These are phyloP conservation scores for Lachnellula occidentalis DNA, from an alignment of 2,329 filamentous ascomycete genomes.

Conservation along the genomic window DNA sequence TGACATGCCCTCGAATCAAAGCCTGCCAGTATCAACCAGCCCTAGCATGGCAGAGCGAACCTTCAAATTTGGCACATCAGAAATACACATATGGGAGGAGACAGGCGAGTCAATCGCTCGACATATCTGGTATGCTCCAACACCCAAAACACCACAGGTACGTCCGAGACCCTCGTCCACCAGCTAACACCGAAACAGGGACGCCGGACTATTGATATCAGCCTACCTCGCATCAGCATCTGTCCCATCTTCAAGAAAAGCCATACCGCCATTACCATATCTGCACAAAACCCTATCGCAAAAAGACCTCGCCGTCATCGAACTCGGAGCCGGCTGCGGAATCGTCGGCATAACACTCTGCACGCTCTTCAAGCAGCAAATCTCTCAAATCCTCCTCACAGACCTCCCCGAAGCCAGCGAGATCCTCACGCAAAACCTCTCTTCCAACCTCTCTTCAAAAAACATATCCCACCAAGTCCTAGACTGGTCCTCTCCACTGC, in stretches of 20 bases:
- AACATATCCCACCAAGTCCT: conserved; percentile 45
- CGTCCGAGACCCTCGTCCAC: conserved; percentile 10
- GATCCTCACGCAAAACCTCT: conserved; percentile 49
- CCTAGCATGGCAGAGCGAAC: conserved; percentile 21
- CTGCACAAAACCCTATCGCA: conserved; percentile 14
- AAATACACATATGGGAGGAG: conserved; percentile 55
- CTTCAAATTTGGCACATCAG: conserved; percentile 6
- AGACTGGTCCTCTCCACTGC: conserved; percentile 56
- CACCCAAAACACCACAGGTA: neutral
- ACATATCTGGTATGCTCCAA: conserved; percentile 55
- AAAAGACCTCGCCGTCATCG: conserved; percentile 45
- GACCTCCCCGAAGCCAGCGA: conserved; percentile 60
- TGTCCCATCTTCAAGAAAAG: neutral
- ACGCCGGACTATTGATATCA: conserved; percentile 34
- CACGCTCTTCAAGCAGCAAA: conserved; percentile 23
- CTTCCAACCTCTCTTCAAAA: neutral
- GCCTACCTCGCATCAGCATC: conserved; percentile 27
- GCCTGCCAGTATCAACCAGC: neutral
- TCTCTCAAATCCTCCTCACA: conserved; percentile 49
- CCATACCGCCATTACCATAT: conserved; percentile 8
- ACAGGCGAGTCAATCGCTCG: conserved; percentile 68
- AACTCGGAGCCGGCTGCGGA: conserved; percentile 64
- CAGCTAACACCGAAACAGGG: conserved; percentile 26
- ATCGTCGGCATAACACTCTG: conserved; percentile 62
- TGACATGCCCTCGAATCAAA: neutral